These are phyloP conservation scores for Lycium barbarum DNA, from an alignment of 257 asterid species.

Conservation along the genomic window DNA sequence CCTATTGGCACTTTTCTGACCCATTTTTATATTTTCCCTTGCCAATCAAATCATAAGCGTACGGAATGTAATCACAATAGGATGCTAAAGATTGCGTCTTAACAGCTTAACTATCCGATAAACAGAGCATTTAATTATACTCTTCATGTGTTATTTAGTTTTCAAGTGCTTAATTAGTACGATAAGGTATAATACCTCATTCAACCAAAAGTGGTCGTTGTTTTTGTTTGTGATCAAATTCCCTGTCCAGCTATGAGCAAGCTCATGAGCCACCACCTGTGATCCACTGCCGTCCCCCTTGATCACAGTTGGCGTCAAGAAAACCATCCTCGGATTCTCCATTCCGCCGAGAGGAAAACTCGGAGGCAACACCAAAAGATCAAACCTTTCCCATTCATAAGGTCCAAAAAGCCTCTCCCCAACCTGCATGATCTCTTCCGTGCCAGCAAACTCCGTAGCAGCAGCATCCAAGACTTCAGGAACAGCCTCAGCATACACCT, in stretches of 20 bases:
- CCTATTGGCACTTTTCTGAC: background rate
- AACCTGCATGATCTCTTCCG: no score
- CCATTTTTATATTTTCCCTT: background rate
- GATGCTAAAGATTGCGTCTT: background rate
- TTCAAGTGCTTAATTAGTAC: no score
- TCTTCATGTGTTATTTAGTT: background rate
- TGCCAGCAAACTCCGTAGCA: no score
- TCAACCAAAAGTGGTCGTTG: no score
- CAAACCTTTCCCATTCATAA: no score
- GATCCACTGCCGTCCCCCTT: constrained; percentile 87
- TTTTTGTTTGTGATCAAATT: constrained; percentile 83
- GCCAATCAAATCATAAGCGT: constrained; percentile 3
- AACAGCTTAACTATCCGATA: background rate
- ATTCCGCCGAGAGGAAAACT: constrained; percentile 94
- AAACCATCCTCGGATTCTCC: constrained; percentile 96
- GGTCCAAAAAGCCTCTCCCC: no score
- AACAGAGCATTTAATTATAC: background rate
- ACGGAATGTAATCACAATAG: background rate
- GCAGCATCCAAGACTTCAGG: no score
- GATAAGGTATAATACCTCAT: no score
- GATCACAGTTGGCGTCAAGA: constrained; percentile 87
- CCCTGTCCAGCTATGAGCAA: constrained; percentile 98
- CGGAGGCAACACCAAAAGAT: constrained; percentile 60
- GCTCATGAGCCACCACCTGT: constrained; percentile 95
- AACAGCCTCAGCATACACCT: no score